phyloP scores from a whole-genome alignment of 768 basidiomycete genomes.

The Leccinum pellstonianum region DNA sequence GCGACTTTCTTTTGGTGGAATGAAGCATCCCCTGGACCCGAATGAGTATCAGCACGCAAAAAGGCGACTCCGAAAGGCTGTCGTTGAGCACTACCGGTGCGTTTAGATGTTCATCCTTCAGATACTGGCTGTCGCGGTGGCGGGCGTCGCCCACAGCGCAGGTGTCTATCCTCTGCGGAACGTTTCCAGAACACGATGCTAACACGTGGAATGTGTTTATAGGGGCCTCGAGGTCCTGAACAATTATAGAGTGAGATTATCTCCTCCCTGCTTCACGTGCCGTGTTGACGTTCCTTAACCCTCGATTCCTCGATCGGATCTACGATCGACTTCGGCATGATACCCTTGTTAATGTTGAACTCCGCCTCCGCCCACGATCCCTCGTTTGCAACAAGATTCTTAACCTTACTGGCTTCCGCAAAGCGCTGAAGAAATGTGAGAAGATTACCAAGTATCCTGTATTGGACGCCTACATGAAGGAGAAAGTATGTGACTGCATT shows the following conservation, averaged over 20 bases:
- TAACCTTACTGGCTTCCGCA: slow-evolving; percentile 87
- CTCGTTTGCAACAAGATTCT: slow-evolving; percentile 51
- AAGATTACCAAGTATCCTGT: slow-evolving; percentile 71
- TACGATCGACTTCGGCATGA: not conserved
- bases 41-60: slow-evolving; percentile 82
- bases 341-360: not conserved
- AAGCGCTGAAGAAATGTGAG: slow-evolving; percentile 85
- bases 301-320: not conserved
- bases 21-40: slow-evolving; percentile 46
- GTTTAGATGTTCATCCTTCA: not conserved
- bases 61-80: slow-evolving; percentile 78
- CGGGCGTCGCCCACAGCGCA: not conserved
- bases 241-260: slow-evolving; percentile 69
- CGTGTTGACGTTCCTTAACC: not conserved
- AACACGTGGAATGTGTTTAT: slow-evolving; percentile 7
- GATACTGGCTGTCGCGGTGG: not conserved
- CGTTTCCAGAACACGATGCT: slow-evolving; percentile 4
- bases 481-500: slow-evolving; percentile 49
- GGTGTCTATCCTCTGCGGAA: not conserved
- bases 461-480: slow-evolving; percentile 77
- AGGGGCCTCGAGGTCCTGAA: slow-evolving; percentile 82
- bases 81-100: slow-evolving; percentile 78
- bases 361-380: not conserved
- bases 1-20: not conserved
- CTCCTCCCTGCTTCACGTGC: not conserved